Base-by-base conservation (phyloP, 257 asterid genomes). In the Petunia secreta region DNA sequence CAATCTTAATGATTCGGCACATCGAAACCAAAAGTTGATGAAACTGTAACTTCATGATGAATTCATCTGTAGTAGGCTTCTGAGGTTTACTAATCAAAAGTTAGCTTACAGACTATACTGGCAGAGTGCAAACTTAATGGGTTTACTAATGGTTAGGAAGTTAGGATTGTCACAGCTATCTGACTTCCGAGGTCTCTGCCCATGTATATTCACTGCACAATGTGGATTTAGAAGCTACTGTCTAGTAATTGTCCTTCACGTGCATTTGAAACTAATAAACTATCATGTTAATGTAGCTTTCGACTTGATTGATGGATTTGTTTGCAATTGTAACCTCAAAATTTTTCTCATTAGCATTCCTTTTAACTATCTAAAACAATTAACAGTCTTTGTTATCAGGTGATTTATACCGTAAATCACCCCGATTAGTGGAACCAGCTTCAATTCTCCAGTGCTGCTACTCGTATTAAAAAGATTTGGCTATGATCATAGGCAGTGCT, bases 21-120 rank as follows among this genome's bases (percentile, higher is more conserved):
- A 67, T 5, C 43, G 75, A 68, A 43, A 16, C 75, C 57, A 68
- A 68, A 68, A 16, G 10, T 40, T 67, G 38, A 25, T 67, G 55
- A 38, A 67, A n/a, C 8, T 2, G 15, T 67, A 41, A 67, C 15
- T n/a, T 43, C 15, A 43, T 43, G 39, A 16, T 67, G 57, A 41
- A 67, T 43, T n/a, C 75, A 43, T 43, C 41, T 8, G 39, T n/a
- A 43, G 55, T 67, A n/a, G 25, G 25, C 25, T 25, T 25, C 25
- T 25, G 25, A 25, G 25, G 25, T 25, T 25, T 25, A 25, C 25
- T 25, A 25, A 25, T 25, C 25, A 25, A 25, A 25, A 25, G 25
- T 25, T 25, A 43, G 75, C 39, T 67, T 16, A 43, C 9, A 43
- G 54, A n/a, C n/a, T 7, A 67, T 7, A 67, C 75, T 1, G 75